Evolutionary conservation across 805 yeast genomes (phyloP), one percentile per base, ranked within the genome.

Genomic region (Schwanniomyces sp.): DNA sequence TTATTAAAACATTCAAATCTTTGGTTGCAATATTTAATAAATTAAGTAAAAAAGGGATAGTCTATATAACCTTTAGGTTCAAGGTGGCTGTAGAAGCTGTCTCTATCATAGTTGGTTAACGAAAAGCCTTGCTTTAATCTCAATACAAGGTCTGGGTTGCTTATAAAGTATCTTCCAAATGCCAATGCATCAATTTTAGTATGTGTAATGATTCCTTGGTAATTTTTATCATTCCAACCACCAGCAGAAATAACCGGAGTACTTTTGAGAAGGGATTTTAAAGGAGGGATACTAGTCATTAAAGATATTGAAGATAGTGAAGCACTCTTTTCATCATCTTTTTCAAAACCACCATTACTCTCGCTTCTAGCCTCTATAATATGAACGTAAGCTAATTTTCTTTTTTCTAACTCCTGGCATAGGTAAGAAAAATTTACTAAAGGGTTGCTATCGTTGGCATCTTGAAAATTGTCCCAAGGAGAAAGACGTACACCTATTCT

Each of bases 331-430:
- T 40, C 25, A 16, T 36, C 41, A 39, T 53, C 56, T n/a, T 47
- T 46, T 37, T 49, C 52, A 40, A 52, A 43, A 9, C 54, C 54
- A n/a, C 52, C 54, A 39, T 53, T 53, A 11, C 52, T 54, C 40
- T 53, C 54, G 16, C 49, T 44, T 34, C 50, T 47, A 1, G 44
- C 53, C 36, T 49, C 56, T 1, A 45, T 41, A 4, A 38, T 46
- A 40, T 24, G 12, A 48, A 42, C 46, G 40, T 47, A 54, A 1
- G 55, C 52, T 5, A 54, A 11, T 14, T 42, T 8, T 34, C 57
- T 41, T 28, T 48, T 54, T 29, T 54, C 56, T n/a, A 54, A 47
- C 34, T 54, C 45, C 18, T 45, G 29, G 32, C 49, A 43, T 7
- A 54, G 34, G 26, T 50, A 54, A 14, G 38, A 14, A 26, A 52